phyloP scores from a whole-genome alignment of 495 filamentous ascomycete genomes.

The Penicillium longicatenatum region DNA sequence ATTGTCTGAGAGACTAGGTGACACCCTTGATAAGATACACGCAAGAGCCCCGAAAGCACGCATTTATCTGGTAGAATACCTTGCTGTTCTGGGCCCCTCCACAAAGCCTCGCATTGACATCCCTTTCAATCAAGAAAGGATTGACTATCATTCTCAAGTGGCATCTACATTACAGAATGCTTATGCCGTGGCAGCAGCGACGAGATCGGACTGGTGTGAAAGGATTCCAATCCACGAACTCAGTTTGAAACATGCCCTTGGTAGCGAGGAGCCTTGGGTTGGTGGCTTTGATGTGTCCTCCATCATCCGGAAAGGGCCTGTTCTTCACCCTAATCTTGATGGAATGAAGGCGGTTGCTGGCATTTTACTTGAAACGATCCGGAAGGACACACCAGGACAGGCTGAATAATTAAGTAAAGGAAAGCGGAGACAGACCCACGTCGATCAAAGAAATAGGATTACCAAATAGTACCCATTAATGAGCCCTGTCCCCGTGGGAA shows the following conservation, averaged over 20 bases:
- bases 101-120: constrained; percentile 34
- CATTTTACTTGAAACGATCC: constrained; percentile 17
- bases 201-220: constrained; percentile 33
- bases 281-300: constrained; percentile 29
- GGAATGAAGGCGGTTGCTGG: constrained; percentile 39
- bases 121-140: constrained; percentile 34
- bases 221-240: constrained; percentile 21
- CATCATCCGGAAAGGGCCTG: constrained; percentile 13
- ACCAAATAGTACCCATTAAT: too few relatives aligned
- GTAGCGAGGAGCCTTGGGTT: constrained; percentile 40
- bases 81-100: constrained; percentile 40
- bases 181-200: constrained; percentile 28
- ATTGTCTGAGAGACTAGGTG: constrained; percentile 31
- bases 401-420: background rate
- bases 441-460: background rate
- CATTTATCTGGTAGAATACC: constrained; percentile 47
- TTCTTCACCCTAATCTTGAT: constrained; percentile 35
- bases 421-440: background rate
- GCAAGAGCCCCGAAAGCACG: constrained; percentile 33
- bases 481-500: background rate
- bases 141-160: constrained; percentile 33
- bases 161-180: constrained; percentile 31
- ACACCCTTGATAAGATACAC: constrained; percentile 41
- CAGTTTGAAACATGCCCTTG: constrained; percentile 39
- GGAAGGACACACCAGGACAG: background rate